Evolutionary conservation across 305 asterid genomes (phyloP).

Genomic region (Petunia hybrid): DNA sequence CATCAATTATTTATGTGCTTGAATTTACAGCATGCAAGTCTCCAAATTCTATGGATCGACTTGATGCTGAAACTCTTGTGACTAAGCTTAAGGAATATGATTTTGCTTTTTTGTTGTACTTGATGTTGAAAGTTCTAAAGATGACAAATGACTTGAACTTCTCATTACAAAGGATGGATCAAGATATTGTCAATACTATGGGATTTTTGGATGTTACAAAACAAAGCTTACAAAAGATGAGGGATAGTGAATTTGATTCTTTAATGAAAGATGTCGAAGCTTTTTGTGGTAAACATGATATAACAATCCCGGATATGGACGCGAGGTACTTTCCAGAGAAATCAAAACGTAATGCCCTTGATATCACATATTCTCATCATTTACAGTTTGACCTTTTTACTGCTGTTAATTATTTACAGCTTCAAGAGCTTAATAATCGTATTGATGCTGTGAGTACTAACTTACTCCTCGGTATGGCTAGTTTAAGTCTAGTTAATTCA

Average conservation of each 20-base stretch:
- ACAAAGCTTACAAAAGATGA: background rate
- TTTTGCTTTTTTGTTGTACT: no score
- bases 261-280: background rate
- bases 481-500: no score
- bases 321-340: background rate
- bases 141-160: no score
- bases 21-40: no score
- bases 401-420: conserved; percentile 8
- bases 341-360: background rate
- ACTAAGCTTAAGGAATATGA: conserved; percentile 9
- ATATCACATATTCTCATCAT: background rate
- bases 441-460: background rate
- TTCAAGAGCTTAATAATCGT: background rate
- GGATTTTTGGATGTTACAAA: background rate
- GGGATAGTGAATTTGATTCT: conserved; percentile 24
- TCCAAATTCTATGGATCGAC: background rate
- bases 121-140: no score
- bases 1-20: no score
- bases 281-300: conserved; percentile 17
- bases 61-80: background rate
- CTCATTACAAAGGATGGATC: conserved; percentile 2
- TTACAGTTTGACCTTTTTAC: background rate
- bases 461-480: no score
- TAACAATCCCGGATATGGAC: no score
- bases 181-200: conserved; percentile 35